These are phyloP conservation scores for Mesotaenium endlicherianum DNA, from an alignment of 139 green algal genomes.

Conservation along the genomic window DNA sequence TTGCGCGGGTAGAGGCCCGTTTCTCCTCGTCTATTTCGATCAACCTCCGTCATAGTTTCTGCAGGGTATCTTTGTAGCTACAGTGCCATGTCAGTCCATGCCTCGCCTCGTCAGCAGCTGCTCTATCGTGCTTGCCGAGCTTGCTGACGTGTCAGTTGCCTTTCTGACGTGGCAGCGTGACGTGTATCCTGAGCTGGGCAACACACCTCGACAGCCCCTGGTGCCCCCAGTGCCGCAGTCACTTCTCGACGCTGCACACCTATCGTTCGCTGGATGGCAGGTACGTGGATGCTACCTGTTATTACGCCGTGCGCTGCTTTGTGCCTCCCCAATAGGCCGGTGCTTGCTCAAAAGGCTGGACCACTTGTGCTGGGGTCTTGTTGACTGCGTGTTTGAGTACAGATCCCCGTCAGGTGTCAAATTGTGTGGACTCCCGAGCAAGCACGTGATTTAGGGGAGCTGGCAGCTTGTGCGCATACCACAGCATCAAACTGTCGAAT, in stretches of 20 bases:
- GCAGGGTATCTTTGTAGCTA: background rate
- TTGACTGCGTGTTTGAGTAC: background rate
- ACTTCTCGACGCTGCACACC: constrained; percentile 62
- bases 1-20: too few relatives aligned
- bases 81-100: background rate
- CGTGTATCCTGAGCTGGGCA: constrained; percentile 81
- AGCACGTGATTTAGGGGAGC: background rate
- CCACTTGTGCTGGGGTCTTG: background rate
- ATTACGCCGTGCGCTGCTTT: background rate
- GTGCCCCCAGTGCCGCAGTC: constrained; percentile 78
- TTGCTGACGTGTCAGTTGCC: background rate
- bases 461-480: background rate
- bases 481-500: too few relatives aligned
- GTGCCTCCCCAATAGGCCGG: background rate
- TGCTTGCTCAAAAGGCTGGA: background rate
- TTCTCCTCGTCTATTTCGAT: too few relatives aligned
- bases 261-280: constrained; percentile 73
- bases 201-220: constrained; percentile 60
- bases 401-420: background rate
- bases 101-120: background rate
- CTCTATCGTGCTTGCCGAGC: background rate
- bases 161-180: constrained; percentile 16
- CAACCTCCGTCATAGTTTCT: constrained; percentile 3
- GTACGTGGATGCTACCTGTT: constrained; percentile 16
- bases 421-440: background rate